A percentile compares a stretch with the other conserved stretches of the same genome.
Evolutionary conservation across 805 yeast species (phyloP).

Genomic region (Metschnikowia koreensis): DNA sequence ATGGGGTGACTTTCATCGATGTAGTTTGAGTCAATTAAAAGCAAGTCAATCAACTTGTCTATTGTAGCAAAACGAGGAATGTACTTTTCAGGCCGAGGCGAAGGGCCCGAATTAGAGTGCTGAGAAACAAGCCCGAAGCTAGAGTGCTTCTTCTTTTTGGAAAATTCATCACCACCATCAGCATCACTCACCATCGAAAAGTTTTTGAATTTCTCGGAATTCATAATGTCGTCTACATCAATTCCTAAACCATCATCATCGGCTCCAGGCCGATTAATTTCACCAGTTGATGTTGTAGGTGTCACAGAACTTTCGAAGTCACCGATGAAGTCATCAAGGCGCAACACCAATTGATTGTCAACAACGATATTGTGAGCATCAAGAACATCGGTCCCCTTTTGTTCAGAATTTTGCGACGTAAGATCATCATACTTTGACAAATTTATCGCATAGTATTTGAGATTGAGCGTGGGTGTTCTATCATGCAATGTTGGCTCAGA

Average conservation of each 20-base stretch:
- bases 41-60: slow-evolving; percentile 73
- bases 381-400: not conserved
- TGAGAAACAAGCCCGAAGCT: slow-evolving; percentile 23
- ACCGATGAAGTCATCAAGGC: slow-evolving; percentile 35
- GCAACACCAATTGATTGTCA: slow-evolving; percentile 33
- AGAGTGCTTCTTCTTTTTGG: slow-evolving; percentile 14
- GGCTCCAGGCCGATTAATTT: not conserved
- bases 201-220: slow-evolving; percentile 38
- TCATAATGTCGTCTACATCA: slow-evolving; percentile 43
- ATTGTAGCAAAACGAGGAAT: slow-evolving; percentile 56
- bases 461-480: slow-evolving; percentile 36
- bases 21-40: slow-evolving; percentile 68
- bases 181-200: slow-evolving; percentile 21
- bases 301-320: slow-evolving; percentile 8
- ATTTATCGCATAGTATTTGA: slow-evolving; percentile 33
- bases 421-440: slow-evolving; percentile 37
- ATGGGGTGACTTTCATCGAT: slow-evolving; percentile 41
- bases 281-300: not conserved
- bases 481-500: slow-evolving; percentile 20
- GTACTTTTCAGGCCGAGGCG: slow-evolving; percentile 11
- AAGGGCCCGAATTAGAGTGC: slow-evolving; percentile 5
- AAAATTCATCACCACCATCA: slow-evolving; percentile 7
- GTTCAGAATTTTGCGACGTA: not conserved
- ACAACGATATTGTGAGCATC: slow-evolving; percentile 26
- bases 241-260: slow-evolving; percentile 40